phyloP scores from a whole-genome alignment of 2,329 filamentous ascomycete genomes.

The Aspergillus oerlinghausenensis region DNA sequence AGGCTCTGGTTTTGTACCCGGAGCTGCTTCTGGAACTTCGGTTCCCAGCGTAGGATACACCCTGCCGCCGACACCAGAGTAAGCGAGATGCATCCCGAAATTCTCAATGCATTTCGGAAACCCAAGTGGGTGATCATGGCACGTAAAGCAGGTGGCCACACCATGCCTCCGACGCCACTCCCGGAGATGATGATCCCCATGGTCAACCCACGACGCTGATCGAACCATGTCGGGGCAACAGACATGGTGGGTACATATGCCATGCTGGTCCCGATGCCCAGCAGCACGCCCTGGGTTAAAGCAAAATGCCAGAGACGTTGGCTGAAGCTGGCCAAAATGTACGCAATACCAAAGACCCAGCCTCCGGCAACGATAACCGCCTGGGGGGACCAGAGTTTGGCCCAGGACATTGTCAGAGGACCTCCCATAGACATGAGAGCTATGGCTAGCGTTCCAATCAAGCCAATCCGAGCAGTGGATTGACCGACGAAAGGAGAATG shows the following conservation, averaged over 20 bases:
- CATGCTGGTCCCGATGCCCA: conserved; percentile 35
- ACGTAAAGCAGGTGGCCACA: conserved; percentile 30
- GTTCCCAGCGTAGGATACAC: conserved; percentile 25
- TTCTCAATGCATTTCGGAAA: conserved; percentile 35
- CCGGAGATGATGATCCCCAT: conserved; percentile 39
- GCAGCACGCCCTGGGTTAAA: conserved; percentile 33
- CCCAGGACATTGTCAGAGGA: conserved; percentile 31
- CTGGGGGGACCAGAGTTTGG: conserved; percentile 30
- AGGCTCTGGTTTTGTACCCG: conserved; percentile 1
- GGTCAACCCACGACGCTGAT: conserved; percentile 29
- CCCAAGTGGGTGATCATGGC: conserved; percentile 28
- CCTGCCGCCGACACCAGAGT: conserved; percentile 23
- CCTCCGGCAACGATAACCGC: conserved; percentile 26
- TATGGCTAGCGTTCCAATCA: conserved; percentile 36
- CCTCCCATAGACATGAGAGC: conserved; percentile 35
- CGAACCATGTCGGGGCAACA: conserved; percentile 37
- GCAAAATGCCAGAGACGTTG: conserved; percentile 29
- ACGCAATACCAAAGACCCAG: conserved; percentile 3
- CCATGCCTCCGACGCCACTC: conserved; percentile 37
- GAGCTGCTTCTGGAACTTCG: conserved; percentile 16
- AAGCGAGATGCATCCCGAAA: conserved; percentile 29
- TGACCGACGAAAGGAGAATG: conserved; percentile 33
- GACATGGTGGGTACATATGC: conserved; percentile 36
- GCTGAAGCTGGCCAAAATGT: conserved; percentile 31
- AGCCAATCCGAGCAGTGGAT: conserved; percentile 34